Evolutionary conservation across 2,329 filamentous ascomycete genomes (phyloP).

Genomic region (Alternaria sp.): DNA sequence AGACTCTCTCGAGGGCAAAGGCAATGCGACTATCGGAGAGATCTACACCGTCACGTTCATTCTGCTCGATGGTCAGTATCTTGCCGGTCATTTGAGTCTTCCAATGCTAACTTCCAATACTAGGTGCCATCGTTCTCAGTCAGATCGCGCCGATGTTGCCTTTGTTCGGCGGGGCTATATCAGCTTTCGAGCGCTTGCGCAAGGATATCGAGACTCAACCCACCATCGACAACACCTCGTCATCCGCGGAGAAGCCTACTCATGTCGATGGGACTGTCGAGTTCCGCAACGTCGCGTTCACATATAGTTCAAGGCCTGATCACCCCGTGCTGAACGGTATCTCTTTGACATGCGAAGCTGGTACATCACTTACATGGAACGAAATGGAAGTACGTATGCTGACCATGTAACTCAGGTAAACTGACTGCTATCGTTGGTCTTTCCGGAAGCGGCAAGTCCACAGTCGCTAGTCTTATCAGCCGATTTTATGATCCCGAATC

Average conservation of each 20-base stretch:
- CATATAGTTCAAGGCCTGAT: slow-evolving; percentile 51
- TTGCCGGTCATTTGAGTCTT: background rate
- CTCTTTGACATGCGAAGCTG: slow-evolving; percentile 45
- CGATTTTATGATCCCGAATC: slow-evolving; percentile 51
- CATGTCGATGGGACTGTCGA: slow-evolving; percentile 56
- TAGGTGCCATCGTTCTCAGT: slow-evolving; percentile 55
- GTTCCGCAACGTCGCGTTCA: slow-evolving; percentile 50
- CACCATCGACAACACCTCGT: slow-evolving; percentile 47
- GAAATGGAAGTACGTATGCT: background rate
- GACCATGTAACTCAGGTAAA: slow-evolving; percentile 24
- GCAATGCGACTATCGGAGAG: slow-evolving; percentile 51
- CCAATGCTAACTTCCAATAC: slow-evolving; percentile 1
- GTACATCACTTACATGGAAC: background rate
- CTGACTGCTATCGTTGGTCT: slow-evolving; percentile 53
- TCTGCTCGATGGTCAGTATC: slow-evolving; percentile 55
- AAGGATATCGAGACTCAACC: slow-evolving; percentile 62
- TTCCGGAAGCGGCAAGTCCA: slow-evolving; percentile 53
- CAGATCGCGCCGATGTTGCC: slow-evolving; percentile 57
- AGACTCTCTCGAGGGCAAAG: slow-evolving; percentile 46
- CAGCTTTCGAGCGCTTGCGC: slow-evolving; percentile 64
- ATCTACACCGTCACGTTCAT: slow-evolving; percentile 64
- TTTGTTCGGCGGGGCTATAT: slow-evolving; percentile 56
- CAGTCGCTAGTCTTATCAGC: slow-evolving; percentile 47
- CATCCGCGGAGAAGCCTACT: slow-evolving; percentile 31
- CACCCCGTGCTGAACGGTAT: slow-evolving; percentile 48